A percentile compares a stretch with the other conserved stretches of the same genome.
These are phyloP conservation scores for Penicillium sp. DNA, from an alignment of 2,329 filamentous ascomycete genomes.

Conservation along the genomic window DNA sequence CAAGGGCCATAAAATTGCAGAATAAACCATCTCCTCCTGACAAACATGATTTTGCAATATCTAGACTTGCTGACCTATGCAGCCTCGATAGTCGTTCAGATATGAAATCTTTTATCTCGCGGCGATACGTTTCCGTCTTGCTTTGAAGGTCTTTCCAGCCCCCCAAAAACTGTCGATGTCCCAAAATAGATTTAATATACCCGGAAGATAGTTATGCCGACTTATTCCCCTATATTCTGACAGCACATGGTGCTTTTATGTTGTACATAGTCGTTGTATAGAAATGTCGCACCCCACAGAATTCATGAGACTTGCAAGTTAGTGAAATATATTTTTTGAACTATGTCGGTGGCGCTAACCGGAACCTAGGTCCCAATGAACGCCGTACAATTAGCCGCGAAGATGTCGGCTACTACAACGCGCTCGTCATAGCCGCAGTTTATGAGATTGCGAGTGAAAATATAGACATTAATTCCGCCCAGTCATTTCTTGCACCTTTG, in stretches of 20 bases:
- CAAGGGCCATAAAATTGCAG: no score
- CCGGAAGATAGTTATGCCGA: neutral
- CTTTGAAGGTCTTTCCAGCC: neutral
- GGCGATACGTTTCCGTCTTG: neutral
- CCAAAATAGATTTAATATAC: neutral
- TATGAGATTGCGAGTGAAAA: slow-evolving; percentile 29
- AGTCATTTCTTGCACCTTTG: slow-evolving; percentile 35
- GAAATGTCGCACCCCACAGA: neutral
- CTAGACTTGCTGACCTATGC: no score
- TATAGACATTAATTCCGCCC: slow-evolving; percentile 18
- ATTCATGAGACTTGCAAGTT: slow-evolving; percentile 6
- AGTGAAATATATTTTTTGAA: neutral
- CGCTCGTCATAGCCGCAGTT: slow-evolving; percentile 39
- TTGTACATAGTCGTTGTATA: neutral
- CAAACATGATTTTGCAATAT: no score
- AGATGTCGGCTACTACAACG: slow-evolving; percentile 43
- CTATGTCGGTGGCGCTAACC: slow-evolving; percentile 1
- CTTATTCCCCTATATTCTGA: neutral
- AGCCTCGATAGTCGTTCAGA: no score
- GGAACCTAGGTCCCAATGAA: slow-evolving; percentile 40
- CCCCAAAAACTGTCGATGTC: neutral
- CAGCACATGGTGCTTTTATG: neutral
- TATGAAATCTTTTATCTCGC: neutral
- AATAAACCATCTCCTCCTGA: no score
- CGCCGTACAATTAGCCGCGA: slow-evolving; percentile 45